Base-by-base conservation (phyloP, 768 basidiomycete species). In the Trametopsis cervina region DNA sequence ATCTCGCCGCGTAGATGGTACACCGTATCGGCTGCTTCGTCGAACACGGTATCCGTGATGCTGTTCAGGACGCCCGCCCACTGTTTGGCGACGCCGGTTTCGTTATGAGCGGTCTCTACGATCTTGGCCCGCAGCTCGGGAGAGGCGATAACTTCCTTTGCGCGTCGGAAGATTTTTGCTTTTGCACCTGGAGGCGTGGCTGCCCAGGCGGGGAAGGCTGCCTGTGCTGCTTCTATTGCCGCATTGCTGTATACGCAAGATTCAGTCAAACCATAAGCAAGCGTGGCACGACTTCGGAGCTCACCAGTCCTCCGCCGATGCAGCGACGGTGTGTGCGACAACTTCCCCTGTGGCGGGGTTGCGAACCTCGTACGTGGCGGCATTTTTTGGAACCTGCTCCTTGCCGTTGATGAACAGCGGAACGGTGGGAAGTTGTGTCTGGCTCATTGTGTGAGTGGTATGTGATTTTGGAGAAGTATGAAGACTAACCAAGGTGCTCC, bases 121-220 rank as follows among this genome's bases (percentile, higher is more conserved):
- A 77, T 55, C 26, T 62, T 63, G 2, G 58, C 53, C 36, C 61
- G 60, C 54, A 70, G 76, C 45, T 60, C 66, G 1, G 74, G 71
- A 2, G 69, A 58, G 39, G 50, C 53, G n/a, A 72, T 41, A 2
- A 78, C 53, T 7, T 73, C 69, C 1, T 74, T 72, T 4, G 73
- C 76, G 50, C 67, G 72, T 37, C 71, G 59, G 40, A 77, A 65
- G 4, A 79, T 69, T 22, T 66, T 66, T 18, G 74, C 67, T 37
- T 68, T 62, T 26, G 63, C 56, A 23, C 58, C 59, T 11, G 66
- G 56, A 2, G 57, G 56, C 2, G 63, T 63, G 15, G 61, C 48
- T 40, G 74, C 71, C 76, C 76, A 77, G 11, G 66, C 61, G 45
- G 62, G 61, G 61, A 76, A 73, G 2, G 76, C 76, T 13, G 62